Base-by-base conservation (phyloP, 257 asterid species). In the Rehmannia glutinosa region DNA sequence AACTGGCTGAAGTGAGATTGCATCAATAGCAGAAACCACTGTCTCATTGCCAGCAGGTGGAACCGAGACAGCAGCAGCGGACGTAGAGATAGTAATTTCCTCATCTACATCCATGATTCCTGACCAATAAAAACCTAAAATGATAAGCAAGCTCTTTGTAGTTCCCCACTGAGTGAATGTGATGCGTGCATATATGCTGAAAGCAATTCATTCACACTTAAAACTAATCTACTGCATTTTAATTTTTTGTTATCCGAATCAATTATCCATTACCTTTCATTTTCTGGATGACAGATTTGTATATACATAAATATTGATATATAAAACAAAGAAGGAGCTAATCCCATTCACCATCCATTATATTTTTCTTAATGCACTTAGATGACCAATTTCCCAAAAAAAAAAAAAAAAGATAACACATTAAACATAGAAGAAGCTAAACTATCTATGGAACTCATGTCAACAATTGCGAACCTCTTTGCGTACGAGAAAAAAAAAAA, bases 81-180 rank as follows among this genome's bases (percentile, higher is more conserved):
- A 42, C 16, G 87, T 39, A 27, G 84, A 46, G 35, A 69, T 82
- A 2, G 79, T 69, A 50, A 25, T 75, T 39, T 84, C 86, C 77
- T 86, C 86, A 20, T 86, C 95, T 24, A 79, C 46, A 27, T 91
- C 91, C 95, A 88, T 91, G 62, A 62, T 54, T 49, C 72, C 81
- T 70, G 71, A 56, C 53, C 17, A 75, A 43, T 46, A 53, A 39
- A 30, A 30, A 51, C 46, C 49, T 12, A 61, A 55, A 35, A 19
- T 27, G 35, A 60, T 42, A 36, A 52, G 43, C n/a, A 42, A 51
- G 7, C 19, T 35, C 42, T 21, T 42, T 9, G 32, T 24, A 54
- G 38, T 59, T 68, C 73, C 5, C n/a, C 19, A 16, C 42, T 21
- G 33, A 28, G 15, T 0, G 16, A 41, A 61, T 30, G 33, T 13